Evolutionary conservation across 1,284 basidiomycete species (phyloP), one percentile per base, ranked within the genome.

Genomic region (Vanrija pseudolonga): DNA sequence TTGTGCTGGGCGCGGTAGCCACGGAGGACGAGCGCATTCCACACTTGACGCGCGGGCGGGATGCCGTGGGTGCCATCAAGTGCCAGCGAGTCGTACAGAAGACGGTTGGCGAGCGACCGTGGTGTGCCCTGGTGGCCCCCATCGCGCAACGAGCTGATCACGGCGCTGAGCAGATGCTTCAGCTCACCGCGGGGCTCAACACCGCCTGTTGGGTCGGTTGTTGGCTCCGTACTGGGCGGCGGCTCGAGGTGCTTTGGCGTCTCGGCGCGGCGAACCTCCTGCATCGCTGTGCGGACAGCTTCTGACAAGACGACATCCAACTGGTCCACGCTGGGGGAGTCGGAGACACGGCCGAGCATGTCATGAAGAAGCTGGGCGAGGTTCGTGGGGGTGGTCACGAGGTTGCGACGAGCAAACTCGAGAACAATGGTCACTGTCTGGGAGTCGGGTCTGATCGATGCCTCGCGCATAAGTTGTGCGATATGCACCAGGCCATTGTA

Each of bases 71-170:
- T 45, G 19, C 49, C 50, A 46, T 53, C 54, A 11, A 59, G 49
- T 3, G 62, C 56, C 22, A 67, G 58, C 5, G 66, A 60, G 45
- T 72, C 68, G 51, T 61, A 67, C 36, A 63, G 62, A 3, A 72
- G 59, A 26, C 69, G 61, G 38, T 60, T 66, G 9, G 59, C 55
- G 11, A 72, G 50, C 1, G 61, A 42, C 8, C 51, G 46, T 11
- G 45, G 45, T 17, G 55, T 51, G 45, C 45, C 43, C 28, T 18
- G 23, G 32, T 53, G 51, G 2, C 51, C 51, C 3, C 38, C 17
- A 4, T 28, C 28, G 40, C 45, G 40, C 14, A 53, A 28, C 3
- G 26, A 20, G 12, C 32, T 45, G n/a, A 55, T 51, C 42, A 49
- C 46, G 37, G 32, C 18, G 9, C 32, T 42, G 15, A 56, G 47